These are phyloP conservation scores for Alternaria sp. DNA, from an alignment of 2,329 filamentous ascomycete genomes.

Conservation along the genomic window DNA sequence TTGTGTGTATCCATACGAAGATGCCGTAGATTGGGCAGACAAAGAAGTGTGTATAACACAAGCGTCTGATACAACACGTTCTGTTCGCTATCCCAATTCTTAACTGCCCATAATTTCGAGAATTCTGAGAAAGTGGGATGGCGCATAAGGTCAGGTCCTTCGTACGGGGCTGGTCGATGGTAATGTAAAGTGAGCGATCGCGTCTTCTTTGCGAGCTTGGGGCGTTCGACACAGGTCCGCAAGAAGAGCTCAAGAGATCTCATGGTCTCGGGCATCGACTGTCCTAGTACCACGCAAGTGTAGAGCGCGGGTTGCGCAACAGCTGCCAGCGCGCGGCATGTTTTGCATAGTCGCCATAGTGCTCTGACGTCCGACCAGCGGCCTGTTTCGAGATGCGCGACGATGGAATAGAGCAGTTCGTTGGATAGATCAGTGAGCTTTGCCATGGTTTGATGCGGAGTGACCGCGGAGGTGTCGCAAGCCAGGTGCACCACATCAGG, in stretches of 20 bases:
- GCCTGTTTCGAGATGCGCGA: conserved; percentile 1
- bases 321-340: conserved; percentile 1
- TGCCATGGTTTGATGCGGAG: not conserved
- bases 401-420: conserved; percentile 9
- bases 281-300: conserved; percentile 1
- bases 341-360: conserved; percentile 4
- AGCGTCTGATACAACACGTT: conserved; percentile 6
- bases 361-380: not conserved
- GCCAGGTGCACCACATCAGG: not conserved
- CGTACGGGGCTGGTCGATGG: not conserved
- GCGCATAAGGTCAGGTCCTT: conserved; percentile 1
- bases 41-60: not conserved
- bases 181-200: conserved; percentile 1
- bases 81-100: conserved; percentile 1
- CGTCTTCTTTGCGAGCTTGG: conserved; percentile 2
- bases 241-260: conserved; percentile 6
- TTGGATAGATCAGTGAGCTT: conserved; percentile 7
- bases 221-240: conserved; percentile 2
- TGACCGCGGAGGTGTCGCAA: not conserved
- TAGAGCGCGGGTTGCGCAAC: conserved; percentile 15
- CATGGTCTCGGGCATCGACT: not conserved
- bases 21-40: conserved; percentile 9
- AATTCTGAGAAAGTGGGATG: not conserved
- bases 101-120: not conserved
- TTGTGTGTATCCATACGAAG: conserved; percentile 1